phyloP scores from a whole-genome alignment of 345 rosid genomes.

The Barbarea vulgaris region DNA sequence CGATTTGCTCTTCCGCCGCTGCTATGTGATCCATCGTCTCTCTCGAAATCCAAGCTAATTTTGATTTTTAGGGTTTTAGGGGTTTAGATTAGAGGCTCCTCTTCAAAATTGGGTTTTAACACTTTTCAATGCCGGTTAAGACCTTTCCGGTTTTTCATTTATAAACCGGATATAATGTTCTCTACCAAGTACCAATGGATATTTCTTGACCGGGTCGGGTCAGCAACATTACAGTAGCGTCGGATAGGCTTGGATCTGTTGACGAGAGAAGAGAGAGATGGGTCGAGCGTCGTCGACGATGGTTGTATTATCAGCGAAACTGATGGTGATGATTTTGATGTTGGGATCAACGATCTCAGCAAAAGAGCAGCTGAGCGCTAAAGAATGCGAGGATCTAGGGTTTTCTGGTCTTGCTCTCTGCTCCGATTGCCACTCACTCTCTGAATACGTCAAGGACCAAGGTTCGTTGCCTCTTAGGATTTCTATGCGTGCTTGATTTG shows the following conservation, averaged over 20 bases:
- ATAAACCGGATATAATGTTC: slow-evolving; percentile 14
- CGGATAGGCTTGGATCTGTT: slow-evolving; percentile 22
- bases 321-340: slow-evolving; percentile 26
- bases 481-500: background rate
- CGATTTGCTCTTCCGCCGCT: slow-evolving; percentile 63
- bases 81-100: slow-evolving; percentile 22
- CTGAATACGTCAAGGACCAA: slow-evolving; percentile 89
- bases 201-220: slow-evolving; percentile 13
- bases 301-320: slow-evolving; percentile 1
- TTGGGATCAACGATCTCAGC: slow-evolving; percentile 33
- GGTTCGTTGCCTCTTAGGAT: slow-evolving; percentile 45
- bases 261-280: slow-evolving; percentile 26
- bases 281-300: slow-evolving; percentile 30
- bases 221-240: slow-evolving; percentile 1
- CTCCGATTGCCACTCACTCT: slow-evolving; percentile 84
- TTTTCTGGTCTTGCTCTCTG: slow-evolving; percentile 95
- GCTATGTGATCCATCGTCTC: slow-evolving; percentile 67
- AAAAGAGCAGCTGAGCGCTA: slow-evolving; percentile 65
- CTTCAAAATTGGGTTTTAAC: background rate
- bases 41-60: background rate
- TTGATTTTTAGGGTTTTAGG: slow-evolving; percentile 29
- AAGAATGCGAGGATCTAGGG: slow-evolving; percentile 87
- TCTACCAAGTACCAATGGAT: background rate
- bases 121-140: slow-evolving; percentile 12
- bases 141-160: background rate